Evolutionary conservation across 106 monocot genomes (phyloP), one percentile per base, ranked within the genome.

Genomic region (Agapanthus africanus): DNA sequence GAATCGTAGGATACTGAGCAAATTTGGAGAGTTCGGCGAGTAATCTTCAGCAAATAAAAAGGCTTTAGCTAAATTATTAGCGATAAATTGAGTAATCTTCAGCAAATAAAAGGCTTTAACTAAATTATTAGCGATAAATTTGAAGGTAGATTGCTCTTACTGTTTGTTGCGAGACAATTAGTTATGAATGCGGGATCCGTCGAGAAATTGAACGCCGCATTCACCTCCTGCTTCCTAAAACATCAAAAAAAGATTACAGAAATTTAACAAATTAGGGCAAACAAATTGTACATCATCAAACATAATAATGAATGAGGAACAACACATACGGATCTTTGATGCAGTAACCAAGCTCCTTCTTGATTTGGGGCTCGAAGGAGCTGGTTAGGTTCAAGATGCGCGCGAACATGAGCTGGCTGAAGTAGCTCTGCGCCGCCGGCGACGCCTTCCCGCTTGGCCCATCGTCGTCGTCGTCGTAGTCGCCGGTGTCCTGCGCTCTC

Each of bases 161-260:
- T 61, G 18, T 41, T 28, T 46, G 3, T n/a, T n/a, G 11, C 36
- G 36, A 77, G 41, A 46, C 82, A 82, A 59, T 78, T 62, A 7
- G 56, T 34, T 31, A 82, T 10, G 59, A 77, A 82, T 2, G 11
- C 36, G 16, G 69, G 35, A 59, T 82, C 65, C 13, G 39, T 22
- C n/a, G 77, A 74, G 74, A 82, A 77, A 66, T 82, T 70, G 54
- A 82, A 82, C 27, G 82, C 77, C 32, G 15, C 54, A 63, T 78
- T 59, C 76, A 77, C 44, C 31, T 82, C 82, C 73, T 65, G 59
- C 2, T 65, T 6, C 75, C 80, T 80, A 70, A 31, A 80, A 73
- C 31, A 37, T 28, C 15, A 13, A 47, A 47, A 15, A 51, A 23
- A 62, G 0, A 0, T 6, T 34, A 67, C 34, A 8, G 23, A n/a